Conservation (phyloP, 805 yeast species). For the Lipomyces kockii region DNA sequence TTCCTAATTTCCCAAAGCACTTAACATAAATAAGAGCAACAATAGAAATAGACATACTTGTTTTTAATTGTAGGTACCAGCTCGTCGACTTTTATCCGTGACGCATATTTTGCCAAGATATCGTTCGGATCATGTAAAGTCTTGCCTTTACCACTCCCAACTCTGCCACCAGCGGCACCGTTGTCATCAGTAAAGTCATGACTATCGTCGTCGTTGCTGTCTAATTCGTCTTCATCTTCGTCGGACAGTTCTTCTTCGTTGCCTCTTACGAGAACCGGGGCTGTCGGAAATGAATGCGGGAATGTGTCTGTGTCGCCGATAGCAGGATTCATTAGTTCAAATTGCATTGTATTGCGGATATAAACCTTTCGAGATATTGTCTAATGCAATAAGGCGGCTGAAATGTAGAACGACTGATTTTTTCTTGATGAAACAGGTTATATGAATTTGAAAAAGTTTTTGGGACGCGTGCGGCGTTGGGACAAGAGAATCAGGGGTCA, state of each 20-base stretch:
- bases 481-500: no score
- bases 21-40: not conserved
- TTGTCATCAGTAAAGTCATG: not conserved
- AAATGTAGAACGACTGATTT: not conserved
- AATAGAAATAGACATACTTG: slow-evolving; percentile 14
- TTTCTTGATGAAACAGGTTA: no score
- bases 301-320: not conserved
- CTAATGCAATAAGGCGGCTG: not conserved
- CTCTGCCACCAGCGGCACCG: not conserved
- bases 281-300: not conserved
- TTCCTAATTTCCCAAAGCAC: not conserved
- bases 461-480: no score
- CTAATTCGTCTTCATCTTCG: slow-evolving; percentile 16
- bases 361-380: not conserved
- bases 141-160: not conserved
- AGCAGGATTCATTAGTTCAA: not conserved
- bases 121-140: slow-evolving; percentile 30
- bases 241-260: not conserved
- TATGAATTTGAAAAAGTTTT: no score
- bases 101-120: slow-evolving; percentile 34
- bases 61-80: slow-evolving; percentile 29
- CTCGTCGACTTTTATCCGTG: slow-evolving; percentile 36
- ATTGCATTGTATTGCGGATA: not conserved
- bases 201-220: slow-evolving; percentile 1
- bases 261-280: not conserved